These are phyloP conservation scores for Boletales sp. DNA, from an alignment of 768 basidiomycete species.

Conservation along the genomic window DNA sequence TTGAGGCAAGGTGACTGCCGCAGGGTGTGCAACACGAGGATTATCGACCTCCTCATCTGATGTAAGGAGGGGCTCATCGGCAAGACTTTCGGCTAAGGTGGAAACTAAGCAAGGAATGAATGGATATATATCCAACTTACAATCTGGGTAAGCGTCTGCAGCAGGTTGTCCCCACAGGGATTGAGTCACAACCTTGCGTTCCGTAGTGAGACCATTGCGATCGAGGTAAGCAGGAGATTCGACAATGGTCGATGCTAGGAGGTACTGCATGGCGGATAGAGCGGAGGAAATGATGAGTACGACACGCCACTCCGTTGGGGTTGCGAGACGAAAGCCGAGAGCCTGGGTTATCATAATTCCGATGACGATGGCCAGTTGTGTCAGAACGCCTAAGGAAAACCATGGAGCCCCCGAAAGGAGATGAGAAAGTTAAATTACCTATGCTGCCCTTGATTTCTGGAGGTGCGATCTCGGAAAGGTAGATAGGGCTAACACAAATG, in stretches of 20 bases:
- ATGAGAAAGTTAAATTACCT: constrained; percentile 40
- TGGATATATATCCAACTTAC: constrained; percentile 13
- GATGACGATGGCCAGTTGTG: constrained; percentile 78
- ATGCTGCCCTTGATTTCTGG: constrained; percentile 68
- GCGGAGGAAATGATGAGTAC: constrained; percentile 62
- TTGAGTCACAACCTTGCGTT: constrained; percentile 41
- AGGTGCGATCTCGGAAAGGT: constrained; percentile 83
- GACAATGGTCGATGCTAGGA: constrained; percentile 49
- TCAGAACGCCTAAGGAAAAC: constrained; percentile 58
- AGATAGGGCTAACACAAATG: constrained; percentile 78
- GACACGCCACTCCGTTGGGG: constrained; percentile 63
- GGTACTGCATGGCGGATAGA: constrained; percentile 54
- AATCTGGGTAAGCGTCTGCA: constrained; percentile 24
- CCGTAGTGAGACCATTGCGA: constrained; percentile 45
- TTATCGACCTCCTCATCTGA: constrained; percentile 12
- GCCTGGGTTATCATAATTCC: constrained; percentile 86
- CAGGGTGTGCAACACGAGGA: constrained; percentile 21
- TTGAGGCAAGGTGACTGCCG: constrained; percentile 48
- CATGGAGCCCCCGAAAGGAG: neutral
- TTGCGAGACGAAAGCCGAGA: constrained; percentile 67
- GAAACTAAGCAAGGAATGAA: constrained; percentile 2
- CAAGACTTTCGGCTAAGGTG: constrained; percentile 22
- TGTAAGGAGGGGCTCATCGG: constrained; percentile 26
- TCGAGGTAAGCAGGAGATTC: constrained; percentile 74
- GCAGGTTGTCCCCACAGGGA: constrained; percentile 52